Evolutionary conservation across 83 land plant genomes (phyloP).

Genomic region (Thuja plicata): DNA sequence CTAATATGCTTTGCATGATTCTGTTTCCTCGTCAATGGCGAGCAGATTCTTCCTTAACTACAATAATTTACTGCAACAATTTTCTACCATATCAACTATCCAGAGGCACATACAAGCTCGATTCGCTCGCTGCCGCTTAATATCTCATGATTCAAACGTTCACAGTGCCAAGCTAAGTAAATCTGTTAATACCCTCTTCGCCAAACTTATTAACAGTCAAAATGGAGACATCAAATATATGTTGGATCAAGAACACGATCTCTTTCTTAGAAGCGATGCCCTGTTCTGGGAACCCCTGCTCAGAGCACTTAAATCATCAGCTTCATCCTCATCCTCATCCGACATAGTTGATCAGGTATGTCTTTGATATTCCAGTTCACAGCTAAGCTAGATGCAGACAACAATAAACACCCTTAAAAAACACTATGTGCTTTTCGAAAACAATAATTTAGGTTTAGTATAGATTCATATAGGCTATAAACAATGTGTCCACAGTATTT

Average conservation of each 20-base stretch:
- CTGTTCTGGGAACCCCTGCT: constrained; percentile 12
- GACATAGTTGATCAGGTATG: constrained; percentile 9
- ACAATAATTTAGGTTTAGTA: background rate
- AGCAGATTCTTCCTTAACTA: background rate
- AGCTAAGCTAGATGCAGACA: background rate
- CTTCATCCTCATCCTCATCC: background rate
- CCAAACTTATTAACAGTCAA: background rate
- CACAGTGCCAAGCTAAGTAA: background rate
- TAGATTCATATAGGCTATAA: background rate
- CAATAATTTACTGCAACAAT: background rate
- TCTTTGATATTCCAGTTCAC: background rate
- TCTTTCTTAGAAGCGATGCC: background rate
- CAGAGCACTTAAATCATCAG: constrained; percentile 9
- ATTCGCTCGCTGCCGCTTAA: background rate
- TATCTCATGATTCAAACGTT: background rate
- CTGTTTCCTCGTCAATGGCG: background rate
- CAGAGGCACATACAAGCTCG: background rate
- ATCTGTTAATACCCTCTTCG: background rate
- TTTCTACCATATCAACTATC: background rate
- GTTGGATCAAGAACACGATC: background rate
- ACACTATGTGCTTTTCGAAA: background rate
- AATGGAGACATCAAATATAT: background rate
- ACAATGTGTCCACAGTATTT: no score
- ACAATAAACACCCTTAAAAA: background rate
- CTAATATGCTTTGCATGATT: background rate